Conservation (phyloP, 306 rosid genomes). For the Rubus idaeus region DNA sequence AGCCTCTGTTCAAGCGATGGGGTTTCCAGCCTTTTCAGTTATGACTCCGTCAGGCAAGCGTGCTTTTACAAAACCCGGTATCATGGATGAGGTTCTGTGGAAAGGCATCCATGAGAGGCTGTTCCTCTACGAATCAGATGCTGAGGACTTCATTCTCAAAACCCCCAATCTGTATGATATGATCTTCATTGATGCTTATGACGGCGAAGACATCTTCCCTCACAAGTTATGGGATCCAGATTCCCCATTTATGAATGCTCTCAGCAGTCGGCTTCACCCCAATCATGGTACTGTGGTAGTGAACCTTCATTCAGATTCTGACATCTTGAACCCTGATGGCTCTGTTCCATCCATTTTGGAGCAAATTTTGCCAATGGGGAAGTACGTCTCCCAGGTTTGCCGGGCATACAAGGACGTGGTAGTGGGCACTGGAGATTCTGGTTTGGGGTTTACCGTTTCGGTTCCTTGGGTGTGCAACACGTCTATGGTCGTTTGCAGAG, state of each 20-base stretch:
- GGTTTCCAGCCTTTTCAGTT: conserved; percentile 80
- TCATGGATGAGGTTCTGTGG: conserved; percentile 66
- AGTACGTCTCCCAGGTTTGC: conserved; percentile 58
- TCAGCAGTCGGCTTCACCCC: conserved; percentile 66
- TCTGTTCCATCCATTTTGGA: conserved; percentile 49
- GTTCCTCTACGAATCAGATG: conserved; percentile 71
- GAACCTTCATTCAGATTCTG: conserved; percentile 90
- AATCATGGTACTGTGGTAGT: conserved; percentile 88
- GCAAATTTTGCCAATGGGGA: conserved; percentile 67
- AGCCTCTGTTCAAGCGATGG: conserved; percentile 87
- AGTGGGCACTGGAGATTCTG: conserved; percentile 43
- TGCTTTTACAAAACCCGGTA: conserved; percentile 42
- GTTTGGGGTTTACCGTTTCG: conserved; percentile 74
- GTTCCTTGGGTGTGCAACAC: conserved; percentile 93
- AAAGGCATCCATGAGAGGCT: conserved; percentile 86
- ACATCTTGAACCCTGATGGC: conserved; percentile 45
- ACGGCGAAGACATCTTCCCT: conserved; percentile 90
- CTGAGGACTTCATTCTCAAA: conserved; percentile 61
- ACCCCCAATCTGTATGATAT: conserved; percentile 57
- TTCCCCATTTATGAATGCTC: conserved; percentile 64
- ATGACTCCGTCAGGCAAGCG: conserved; percentile 57
- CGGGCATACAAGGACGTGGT: conserved; percentile 69
- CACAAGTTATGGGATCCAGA: conserved; percentile 67
- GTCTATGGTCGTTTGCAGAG: conserved; percentile 81
- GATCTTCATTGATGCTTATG: conserved; percentile 86